phyloP scores from a whole-genome alignment of 768 basidiomycete species.

The Suillus clintonianus region DNA sequence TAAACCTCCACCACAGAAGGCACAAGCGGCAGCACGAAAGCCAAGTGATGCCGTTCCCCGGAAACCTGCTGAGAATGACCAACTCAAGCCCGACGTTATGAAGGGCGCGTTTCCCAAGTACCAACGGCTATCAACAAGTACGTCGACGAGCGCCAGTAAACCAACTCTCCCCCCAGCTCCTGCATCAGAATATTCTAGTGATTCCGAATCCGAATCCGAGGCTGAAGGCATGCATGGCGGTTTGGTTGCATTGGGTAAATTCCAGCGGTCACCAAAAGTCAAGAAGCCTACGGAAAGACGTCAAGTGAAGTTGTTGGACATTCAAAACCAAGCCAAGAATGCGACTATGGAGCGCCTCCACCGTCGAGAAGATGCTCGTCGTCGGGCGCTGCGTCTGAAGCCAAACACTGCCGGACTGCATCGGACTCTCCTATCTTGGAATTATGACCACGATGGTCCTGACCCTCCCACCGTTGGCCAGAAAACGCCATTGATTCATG shows the following conservation, averaged over 20 bases:
- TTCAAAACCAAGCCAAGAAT: slow-evolving; percentile 44
- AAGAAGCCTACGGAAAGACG: slow-evolving; percentile 60
- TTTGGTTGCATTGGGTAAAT: slow-evolving; percentile 55
- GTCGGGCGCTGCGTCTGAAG: slow-evolving; percentile 67
- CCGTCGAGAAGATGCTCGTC: slow-evolving; percentile 60
- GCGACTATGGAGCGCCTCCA: slow-evolving; percentile 51
- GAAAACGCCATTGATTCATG: slow-evolving; percentile 35
- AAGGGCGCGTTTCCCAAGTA: slow-evolving; percentile 44
- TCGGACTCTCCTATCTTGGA: slow-evolving; percentile 80
- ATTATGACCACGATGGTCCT: slow-evolving; percentile 68
- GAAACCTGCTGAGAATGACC: slow-evolving; percentile 19
- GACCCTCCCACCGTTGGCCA: slow-evolving; percentile 55
- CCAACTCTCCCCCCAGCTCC: slow-evolving; percentile 8
- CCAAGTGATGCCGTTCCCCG: background rate
- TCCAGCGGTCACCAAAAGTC: slow-evolving; percentile 63
- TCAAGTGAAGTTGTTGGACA: slow-evolving; percentile 63
- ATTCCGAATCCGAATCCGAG: slow-evolving; percentile 48
- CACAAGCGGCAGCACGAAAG: slow-evolving; percentile 15
- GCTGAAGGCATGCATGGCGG: slow-evolving; percentile 46
- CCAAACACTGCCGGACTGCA: slow-evolving; percentile 84
- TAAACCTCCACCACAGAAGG: slow-evolving; percentile 21
- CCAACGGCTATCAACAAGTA: slow-evolving; percentile 33
- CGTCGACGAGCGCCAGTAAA: slow-evolving; percentile 34
- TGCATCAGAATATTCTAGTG: slow-evolving; percentile 43
- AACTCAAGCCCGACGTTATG: slow-evolving; percentile 38